Base-by-base conservation (phyloP, 2,329 filamentous ascomycete genomes). In the Beauveria medogensis region DNA sequence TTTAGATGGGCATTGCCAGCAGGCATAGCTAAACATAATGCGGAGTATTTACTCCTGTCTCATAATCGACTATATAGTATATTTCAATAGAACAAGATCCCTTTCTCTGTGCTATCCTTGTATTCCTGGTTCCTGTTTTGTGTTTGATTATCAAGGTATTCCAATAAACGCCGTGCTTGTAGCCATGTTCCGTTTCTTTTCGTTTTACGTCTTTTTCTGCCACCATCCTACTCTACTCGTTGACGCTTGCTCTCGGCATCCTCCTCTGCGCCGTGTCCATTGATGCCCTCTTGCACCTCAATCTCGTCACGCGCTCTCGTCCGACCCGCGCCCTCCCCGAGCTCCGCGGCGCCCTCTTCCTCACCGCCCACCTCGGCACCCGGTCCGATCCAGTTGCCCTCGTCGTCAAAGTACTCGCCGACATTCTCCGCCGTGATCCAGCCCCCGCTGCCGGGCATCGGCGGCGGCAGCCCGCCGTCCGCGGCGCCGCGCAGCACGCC, bases 351-450 rank as follows among this genome's bases (percentile, higher is more conserved):
- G 22, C 74, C 74, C 2, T 66, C 76, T 2, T 34, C 78, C 9
- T 70, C 74, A 7, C 69, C 74, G 3, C 70, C 75, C 10, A 69
- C 68, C 1, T 69, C 72, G 8, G 56, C 65, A 7, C 64, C 68
- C 40, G 63, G 69, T 0, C 77, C 82, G 64, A 89, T 88, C 83
- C 88, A 93, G 69, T 93, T 92, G 3, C 91, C 91, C 9, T 92
- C 82, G 64, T 82, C 86, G 67, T 94, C 90, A 73, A 94, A 90
- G 69, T 86, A 96, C 66, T 96, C 84, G 65, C 88, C 80, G 71
- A 96, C 87, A 68, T 97, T 97, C 61, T 96, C 93, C 9, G 90
- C 89, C 18, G 93, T 97, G 69, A 97, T 92, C 90, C 90, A 93
- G 0, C 89, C 89, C 0, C 83, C 84, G 55, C 88, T 90, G 1